Conservation (phyloP, 768 basidiomycete genomes). For the Melanogaster broomeanus region DNA sequence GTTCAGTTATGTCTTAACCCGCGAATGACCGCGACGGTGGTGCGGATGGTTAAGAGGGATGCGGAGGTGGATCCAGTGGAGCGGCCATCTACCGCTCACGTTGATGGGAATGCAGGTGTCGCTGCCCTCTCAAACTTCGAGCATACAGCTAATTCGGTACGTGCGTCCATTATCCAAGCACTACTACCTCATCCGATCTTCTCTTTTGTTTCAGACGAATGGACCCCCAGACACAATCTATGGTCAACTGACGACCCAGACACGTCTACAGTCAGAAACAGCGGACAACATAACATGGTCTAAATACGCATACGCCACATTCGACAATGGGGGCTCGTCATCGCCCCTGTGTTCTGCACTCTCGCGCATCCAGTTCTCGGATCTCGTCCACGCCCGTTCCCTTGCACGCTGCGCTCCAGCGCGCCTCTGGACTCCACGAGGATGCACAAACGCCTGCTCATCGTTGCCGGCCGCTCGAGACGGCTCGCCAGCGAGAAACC, state of each 20-base stretch:
- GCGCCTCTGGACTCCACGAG: constrained; percentile 36
- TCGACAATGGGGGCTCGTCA: constrained; percentile 10
- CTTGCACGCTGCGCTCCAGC: constrained; percentile 53
- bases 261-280: constrained; percentile 73
- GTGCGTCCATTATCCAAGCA: constrained; percentile 12
- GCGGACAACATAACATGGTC: constrained; percentile 82
- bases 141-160: constrained; percentile 51
- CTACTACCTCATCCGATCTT: neutral
- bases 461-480: constrained; percentile 75
- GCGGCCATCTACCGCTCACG: constrained; percentile 25
- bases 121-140: too few species aligned
- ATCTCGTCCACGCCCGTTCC: constrained; percentile 55
- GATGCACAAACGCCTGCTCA: constrained; percentile 47
- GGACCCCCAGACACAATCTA: constrained; percentile 73
- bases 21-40: constrained; percentile 69
- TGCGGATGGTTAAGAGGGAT: constrained; percentile 61
- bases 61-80: constrained; percentile 24
- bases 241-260: constrained; percentile 61
- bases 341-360: constrained; percentile 36
- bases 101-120: constrained; percentile 20
- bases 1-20: constrained; percentile 78
- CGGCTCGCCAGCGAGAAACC: constrained; percentile 73
- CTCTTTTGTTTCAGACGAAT: constrained; percentile 23
- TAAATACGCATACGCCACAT: constrained; percentile 46
- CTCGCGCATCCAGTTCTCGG: constrained; percentile 62